These are phyloP conservation scores for Diaporthe vexans DNA, from an alignment of 2,329 filamentous ascomycete species.

Conservation along the genomic window DNA sequence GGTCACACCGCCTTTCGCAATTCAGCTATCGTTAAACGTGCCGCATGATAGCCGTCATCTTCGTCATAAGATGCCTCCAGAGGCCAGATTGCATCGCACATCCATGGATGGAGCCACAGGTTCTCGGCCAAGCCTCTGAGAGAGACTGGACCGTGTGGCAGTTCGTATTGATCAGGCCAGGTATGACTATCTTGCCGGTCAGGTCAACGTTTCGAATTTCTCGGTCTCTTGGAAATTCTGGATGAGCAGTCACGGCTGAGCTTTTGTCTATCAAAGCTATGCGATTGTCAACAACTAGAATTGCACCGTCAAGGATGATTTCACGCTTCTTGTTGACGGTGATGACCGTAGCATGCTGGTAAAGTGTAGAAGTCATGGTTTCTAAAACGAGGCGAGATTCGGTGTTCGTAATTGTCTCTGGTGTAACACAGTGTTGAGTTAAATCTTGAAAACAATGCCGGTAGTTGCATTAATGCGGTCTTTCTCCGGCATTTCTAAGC, in stretches of 20 bases:
- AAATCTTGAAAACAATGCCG: slow-evolving; percentile 10
- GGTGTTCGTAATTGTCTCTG: not conserved
- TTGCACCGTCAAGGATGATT: slow-evolving; percentile 61
- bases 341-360: slow-evolving; percentile 64
- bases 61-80: slow-evolving; percentile 48
- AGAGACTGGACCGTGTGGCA: slow-evolving; percentile 64
- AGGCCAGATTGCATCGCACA: slow-evolving; percentile 64
- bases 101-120: slow-evolving; percentile 63
- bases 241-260: slow-evolving; percentile 46
- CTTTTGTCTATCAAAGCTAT: slow-evolving; percentile 61
- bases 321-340: slow-evolving; percentile 61
- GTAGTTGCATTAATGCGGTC: slow-evolving; percentile 23
- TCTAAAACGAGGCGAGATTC: slow-evolving; percentile 14
- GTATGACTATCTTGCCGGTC: slow-evolving; percentile 60
- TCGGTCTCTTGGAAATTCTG: slow-evolving; percentile 10
- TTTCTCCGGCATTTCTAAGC: slow-evolving; percentile 28
- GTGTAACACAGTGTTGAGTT: slow-evolving; percentile 33
- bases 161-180: slow-evolving; percentile 65
- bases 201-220: slow-evolving; percentile 48
- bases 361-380: slow-evolving; percentile 49
- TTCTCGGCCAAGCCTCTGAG: slow-evolving; percentile 64
- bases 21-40: slow-evolving; percentile 62
- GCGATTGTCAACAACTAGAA: slow-evolving; percentile 55
- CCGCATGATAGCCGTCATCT: slow-evolving; percentile 63
- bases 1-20: slow-evolving; percentile 64